phyloP scores from a whole-genome alignment of 306 rosid genomes.

The Hippophae tibetana region DNA sequence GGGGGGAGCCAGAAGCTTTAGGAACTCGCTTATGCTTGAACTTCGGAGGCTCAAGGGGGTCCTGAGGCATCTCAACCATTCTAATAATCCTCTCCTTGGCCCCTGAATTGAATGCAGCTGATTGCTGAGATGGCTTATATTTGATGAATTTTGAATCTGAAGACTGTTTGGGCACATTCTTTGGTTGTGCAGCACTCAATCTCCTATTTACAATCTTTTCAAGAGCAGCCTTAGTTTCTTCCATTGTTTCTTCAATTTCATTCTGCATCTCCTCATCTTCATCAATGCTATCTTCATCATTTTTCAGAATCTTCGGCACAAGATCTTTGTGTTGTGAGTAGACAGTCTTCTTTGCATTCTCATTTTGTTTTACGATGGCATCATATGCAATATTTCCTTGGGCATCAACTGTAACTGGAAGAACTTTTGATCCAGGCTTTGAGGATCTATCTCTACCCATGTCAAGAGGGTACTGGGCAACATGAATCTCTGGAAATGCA shows the following conservation, averaged over 20 bases:
- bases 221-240: conserved; percentile 71
- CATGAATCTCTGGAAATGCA: conserved; percentile 80
- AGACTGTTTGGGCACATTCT: conserved; percentile 64
- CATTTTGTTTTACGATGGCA: conserved; percentile 76
- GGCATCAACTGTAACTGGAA: conserved; percentile 74
- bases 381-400: conserved; percentile 78
- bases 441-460: conserved; percentile 60
- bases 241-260: conserved; percentile 66
- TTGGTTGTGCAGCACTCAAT: conserved; percentile 77
- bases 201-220: conserved; percentile 83
- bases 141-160: conserved; percentile 67
- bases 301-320: conserved; percentile 55
- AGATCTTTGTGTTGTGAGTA: conserved; percentile 71
- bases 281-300: conserved; percentile 32
- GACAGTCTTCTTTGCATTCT: conserved; percentile 67
- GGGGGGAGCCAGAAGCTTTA: conserved; percentile 79
- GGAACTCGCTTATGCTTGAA: conserved; percentile 93
- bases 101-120: conserved; percentile 72
- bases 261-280: conserved; percentile 54
- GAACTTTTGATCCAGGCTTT: conserved; percentile 56
- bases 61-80: conserved; percentile 90
- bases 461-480: conserved; percentile 84
- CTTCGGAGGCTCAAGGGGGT: conserved; percentile 89
- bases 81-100: conserved; percentile 82
- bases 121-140: conserved; percentile 81